These are phyloP conservation scores for Westerdykella sp. DNA, from an alignment of 2,329 filamentous ascomycete species.

Conservation along the genomic window DNA sequence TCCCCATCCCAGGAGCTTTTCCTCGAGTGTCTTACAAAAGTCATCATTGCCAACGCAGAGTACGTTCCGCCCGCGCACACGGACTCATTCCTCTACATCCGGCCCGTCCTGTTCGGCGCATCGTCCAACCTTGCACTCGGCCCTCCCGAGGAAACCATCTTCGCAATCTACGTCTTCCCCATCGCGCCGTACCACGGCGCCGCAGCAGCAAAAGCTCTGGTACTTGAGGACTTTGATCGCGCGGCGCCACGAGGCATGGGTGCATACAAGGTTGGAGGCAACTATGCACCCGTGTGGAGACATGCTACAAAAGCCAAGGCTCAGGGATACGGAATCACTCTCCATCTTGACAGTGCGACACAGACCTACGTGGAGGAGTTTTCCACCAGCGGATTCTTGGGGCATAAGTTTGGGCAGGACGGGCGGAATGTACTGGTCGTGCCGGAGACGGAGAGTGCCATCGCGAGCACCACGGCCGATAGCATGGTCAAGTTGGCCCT, in stretches of 20 bases:
- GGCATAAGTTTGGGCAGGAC: conserved; percentile 17
- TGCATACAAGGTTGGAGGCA: conserved; percentile 33
- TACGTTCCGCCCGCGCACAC: conserved; percentile 22
- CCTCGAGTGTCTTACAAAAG: conserved; percentile 18
- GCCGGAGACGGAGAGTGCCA: conserved; percentile 22
- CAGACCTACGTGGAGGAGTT: conserved; percentile 34
- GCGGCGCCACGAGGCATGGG: conserved; percentile 32
- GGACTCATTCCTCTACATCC: conserved; percentile 31
- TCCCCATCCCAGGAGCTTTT: conserved; percentile 25
- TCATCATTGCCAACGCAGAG: conserved; percentile 21
- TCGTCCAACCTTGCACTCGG: conserved; percentile 18
- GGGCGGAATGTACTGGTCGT: conserved; percentile 19
- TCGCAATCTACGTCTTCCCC: conserved; percentile 30
- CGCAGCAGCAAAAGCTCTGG: conserved; percentile 18
- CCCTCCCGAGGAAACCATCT: conserved; percentile 19
- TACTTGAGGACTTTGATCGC: conserved; percentile 34
- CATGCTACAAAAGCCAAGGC: conserved; percentile 24
- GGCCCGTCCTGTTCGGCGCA: conserved; percentile 31
- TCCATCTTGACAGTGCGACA: conserved; percentile 32
- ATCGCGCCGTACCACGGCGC: conserved; percentile 21
- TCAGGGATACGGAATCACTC: conserved; percentile 28
- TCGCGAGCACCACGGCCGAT: conserved; percentile 28
- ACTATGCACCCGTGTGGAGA: conserved; percentile 35
- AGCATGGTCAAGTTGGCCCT: conserved; percentile 19
- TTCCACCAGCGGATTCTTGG: conserved; percentile 30